phyloP scores from a whole-genome alignment of 2,329 filamentous ascomycete species.

The Pezicula radicicola region DNA sequence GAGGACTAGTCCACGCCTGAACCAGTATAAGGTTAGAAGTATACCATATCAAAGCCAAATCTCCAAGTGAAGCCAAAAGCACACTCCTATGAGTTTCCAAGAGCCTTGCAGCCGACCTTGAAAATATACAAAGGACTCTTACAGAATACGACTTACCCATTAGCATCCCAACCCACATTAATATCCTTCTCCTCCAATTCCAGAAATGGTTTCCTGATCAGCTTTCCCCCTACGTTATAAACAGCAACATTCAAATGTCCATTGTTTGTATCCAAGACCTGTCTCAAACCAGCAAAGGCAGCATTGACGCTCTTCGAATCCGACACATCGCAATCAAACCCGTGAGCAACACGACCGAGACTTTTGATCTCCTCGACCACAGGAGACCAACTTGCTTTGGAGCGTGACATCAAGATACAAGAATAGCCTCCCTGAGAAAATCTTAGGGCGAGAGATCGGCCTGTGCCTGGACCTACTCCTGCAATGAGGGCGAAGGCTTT shows the following conservation, averaged over 20 bases:
- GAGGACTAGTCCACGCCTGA: neutral
- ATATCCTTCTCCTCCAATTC: constrained; percentile 47
- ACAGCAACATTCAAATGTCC: constrained; percentile 58
- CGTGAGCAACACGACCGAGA: constrained; percentile 63
- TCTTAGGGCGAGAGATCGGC: constrained; percentile 45
- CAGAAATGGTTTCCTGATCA: constrained; percentile 50
- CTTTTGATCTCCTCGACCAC: constrained; percentile 65
- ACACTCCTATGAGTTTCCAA: too few species aligned
- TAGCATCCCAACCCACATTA: constrained; percentile 38
- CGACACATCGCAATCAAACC: constrained; percentile 63
- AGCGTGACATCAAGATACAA: constrained; percentile 68
- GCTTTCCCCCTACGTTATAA: constrained; percentile 58
- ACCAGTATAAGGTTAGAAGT: neutral
- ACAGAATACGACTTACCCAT: constrained; percentile 37
- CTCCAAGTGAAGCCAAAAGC: too few species aligned
- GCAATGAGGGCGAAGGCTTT: constrained; percentile 64
- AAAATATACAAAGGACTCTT: too few species aligned
- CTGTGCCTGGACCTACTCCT: constrained; percentile 65
- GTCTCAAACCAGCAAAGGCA: constrained; percentile 42
- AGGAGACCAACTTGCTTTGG: constrained; percentile 56
- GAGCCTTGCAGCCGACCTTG: too few species aligned
- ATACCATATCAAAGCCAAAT: neutral
- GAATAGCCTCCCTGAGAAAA: constrained; percentile 60
- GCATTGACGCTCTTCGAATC: constrained; percentile 44
- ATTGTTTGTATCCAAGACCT: constrained; percentile 41